Percentiles rank a stretch among this genome's conserved stretches.
Evolutionary conservation across 768 basidiomycete genomes (phyloP).

Genomic region (Plicaturopsis crispa): DNA sequence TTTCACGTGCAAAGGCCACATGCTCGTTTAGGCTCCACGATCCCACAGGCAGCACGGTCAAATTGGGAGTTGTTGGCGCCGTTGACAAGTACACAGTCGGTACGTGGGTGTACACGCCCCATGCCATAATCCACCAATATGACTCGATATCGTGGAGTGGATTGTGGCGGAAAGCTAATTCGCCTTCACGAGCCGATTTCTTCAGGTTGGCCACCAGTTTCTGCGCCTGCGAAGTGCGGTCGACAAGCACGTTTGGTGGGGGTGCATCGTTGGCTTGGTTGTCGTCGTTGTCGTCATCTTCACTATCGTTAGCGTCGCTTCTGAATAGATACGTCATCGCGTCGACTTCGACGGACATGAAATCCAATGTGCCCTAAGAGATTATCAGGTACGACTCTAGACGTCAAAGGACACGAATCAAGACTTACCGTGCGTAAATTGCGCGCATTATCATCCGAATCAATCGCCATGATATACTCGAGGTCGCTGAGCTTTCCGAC

Average conservation of each 20-base stretch:
- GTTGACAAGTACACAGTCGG: too few species aligned
- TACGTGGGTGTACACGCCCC: slow-evolving; percentile 1
- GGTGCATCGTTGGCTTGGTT: too few species aligned
- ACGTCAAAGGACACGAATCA: neutral
- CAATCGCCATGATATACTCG: slow-evolving; percentile 4
- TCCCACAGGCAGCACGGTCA: too few species aligned
- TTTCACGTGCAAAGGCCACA: too few species aligned
- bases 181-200: too few species aligned
- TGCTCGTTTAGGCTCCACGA: too few species aligned
- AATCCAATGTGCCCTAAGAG: slow-evolving; percentile 4
- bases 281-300: neutral
- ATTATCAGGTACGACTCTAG: too few species aligned
- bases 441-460: neutral
- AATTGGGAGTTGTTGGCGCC: too few species aligned
- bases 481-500: slow-evolving; percentile 8
- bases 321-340: neutral
- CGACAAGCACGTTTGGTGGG: too few species aligned
- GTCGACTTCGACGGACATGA: slow-evolving; percentile 4
- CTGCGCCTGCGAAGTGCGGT: too few species aligned
- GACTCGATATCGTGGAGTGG: slow-evolving; percentile 5
- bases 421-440: slow-evolving; percentile 2
- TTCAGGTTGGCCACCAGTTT: too few species aligned
- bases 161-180: slow-evolving; percentile 1
- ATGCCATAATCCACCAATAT: slow-evolving; percentile 4
- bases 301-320: neutral